Evolutionary conservation across 306 rosid species (phyloP).

Genomic region (Neltuma alba): DNA sequence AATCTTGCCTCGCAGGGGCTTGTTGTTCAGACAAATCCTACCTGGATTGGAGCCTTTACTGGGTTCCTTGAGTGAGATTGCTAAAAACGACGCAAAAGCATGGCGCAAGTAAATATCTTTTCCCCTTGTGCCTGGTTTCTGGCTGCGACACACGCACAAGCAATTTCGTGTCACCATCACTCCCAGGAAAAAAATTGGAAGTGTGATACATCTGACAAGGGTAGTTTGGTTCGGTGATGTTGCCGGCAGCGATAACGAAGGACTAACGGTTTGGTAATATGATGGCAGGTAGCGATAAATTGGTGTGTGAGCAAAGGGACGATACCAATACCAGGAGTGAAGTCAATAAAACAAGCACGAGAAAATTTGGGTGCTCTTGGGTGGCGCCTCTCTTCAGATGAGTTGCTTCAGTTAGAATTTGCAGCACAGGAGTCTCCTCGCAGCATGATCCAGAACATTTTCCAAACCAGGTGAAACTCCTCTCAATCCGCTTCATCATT

Average conservation of each 20-base stretch:
- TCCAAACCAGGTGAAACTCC: conserved; percentile 79
- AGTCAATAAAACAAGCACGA: conserved; percentile 75
- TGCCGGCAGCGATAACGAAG: conserved; percentile 8
- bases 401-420: conserved; percentile 63
- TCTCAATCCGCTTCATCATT: neutral
- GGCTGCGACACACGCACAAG: too few species aligned
- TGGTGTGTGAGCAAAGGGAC: conserved; percentile 91
- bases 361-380: conserved; percentile 93
- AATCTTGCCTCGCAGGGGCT: conserved; percentile 49
- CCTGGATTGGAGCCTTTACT: conserved; percentile 85
- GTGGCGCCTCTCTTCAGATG: conserved; percentile 71
- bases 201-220: too few species aligned
- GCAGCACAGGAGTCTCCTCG: conserved; percentile 71
- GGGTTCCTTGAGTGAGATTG: conserved; percentile 63
- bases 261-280: conserved; percentile 10
- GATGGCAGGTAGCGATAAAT: conserved; percentile 85
- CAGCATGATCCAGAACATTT: conserved; percentile 89
- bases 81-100: conserved; percentile 71
- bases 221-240: too few species aligned
- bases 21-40: conserved; percentile 82
- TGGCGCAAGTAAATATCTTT: conserved; percentile 66
- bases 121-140: neutral
- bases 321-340: conserved; percentile 91
- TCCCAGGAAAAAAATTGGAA: too few species aligned
- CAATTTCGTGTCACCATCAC: too few species aligned